Evolutionary conservation across 345 rosid genomes (phyloP).

Genomic region (Balakata baccata): DNA sequence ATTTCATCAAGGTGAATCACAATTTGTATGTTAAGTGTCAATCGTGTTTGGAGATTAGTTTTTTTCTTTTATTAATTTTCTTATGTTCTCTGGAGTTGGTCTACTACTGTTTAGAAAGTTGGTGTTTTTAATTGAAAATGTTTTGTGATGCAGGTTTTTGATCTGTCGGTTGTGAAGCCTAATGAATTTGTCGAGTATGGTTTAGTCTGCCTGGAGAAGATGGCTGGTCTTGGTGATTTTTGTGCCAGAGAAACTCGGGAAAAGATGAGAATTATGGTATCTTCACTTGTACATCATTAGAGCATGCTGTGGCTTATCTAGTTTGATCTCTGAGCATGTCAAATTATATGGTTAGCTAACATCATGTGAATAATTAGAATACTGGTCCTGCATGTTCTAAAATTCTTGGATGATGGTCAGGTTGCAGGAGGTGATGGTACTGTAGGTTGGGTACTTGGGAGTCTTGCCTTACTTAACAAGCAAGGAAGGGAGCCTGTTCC

Average conservation of each 20-base stretch:
- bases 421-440: constrained; percentile 99
- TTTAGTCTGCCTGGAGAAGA: constrained; percentile 71
- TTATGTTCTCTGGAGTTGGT: background rate
- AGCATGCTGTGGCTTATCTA: background rate
- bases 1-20: background rate
- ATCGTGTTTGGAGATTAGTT: background rate
- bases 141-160: constrained; percentile 61
- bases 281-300: constrained; percentile 14
- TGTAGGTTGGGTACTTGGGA: constrained; percentile 92
- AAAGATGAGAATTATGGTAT: constrained; percentile 79
- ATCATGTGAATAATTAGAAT: background rate
- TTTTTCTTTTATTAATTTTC: background rate
- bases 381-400: constrained; percentile 2
- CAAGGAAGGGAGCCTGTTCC: constrained; percentile 65
- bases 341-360: background rate
- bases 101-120: background rate
- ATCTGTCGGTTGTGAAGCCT: constrained; percentile 75
- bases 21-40: background rate
- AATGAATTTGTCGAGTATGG: constrained; percentile 72
- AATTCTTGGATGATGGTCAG: constrained; percentile 42
- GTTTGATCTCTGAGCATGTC: background rate
- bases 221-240: constrained; percentile 62
- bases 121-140: constrained; percentile 5
- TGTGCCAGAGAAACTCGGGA: constrained; percentile 82
- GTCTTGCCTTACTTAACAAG: constrained; percentile 62